A percentile compares a stretch with the other conserved stretches of the same genome.
phyloP scores from a whole-genome alignment of 345 rosid genomes.

The Populus tremula region DNA sequence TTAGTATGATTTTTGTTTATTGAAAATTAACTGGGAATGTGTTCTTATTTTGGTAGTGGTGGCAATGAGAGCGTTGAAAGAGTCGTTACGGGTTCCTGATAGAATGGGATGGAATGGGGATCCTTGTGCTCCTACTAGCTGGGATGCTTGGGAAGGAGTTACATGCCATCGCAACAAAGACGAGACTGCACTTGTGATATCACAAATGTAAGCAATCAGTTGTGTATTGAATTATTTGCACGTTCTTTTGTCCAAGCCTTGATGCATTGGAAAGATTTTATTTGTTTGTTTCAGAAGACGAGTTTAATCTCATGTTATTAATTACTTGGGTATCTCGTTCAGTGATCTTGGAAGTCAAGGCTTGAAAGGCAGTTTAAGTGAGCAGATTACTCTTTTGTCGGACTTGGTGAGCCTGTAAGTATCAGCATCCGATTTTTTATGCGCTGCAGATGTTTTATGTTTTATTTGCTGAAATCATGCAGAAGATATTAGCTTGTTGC shows the following conservation, averaged over 20 bases:
- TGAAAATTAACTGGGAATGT: not conserved
- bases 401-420: slow-evolving; percentile 90
- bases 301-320: not conserved
- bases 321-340: slow-evolving; percentile 18
- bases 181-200: slow-evolving; percentile 68
- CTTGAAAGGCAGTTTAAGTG: slow-evolving; percentile 81
- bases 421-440: slow-evolving; percentile 20
- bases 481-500: not conserved
- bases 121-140: slow-evolving; percentile 95
- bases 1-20: not conserved
- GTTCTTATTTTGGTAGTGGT: slow-evolving; percentile 39
- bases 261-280: not conserved
- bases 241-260: not conserved
- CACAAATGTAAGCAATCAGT: slow-evolving; percentile 67
- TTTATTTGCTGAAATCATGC: not conserved
- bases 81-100: slow-evolving; percentile 74
- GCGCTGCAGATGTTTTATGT: slow-evolving; percentile 1
- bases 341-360: slow-evolving; percentile 96
- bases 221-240: not conserved
- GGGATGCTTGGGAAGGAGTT: slow-evolving; percentile 99
- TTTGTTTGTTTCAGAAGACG: not conserved
- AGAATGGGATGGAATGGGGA: slow-evolving; percentile 99
- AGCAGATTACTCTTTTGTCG: slow-evolving; percentile 70
- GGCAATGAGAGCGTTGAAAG: slow-evolving; percentile 93
- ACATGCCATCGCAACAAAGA: slow-evolving; percentile 62